Base-by-base conservation (phyloP, 768 basidiomycete genomes). In the Pisolithus microcarpus region DNA sequence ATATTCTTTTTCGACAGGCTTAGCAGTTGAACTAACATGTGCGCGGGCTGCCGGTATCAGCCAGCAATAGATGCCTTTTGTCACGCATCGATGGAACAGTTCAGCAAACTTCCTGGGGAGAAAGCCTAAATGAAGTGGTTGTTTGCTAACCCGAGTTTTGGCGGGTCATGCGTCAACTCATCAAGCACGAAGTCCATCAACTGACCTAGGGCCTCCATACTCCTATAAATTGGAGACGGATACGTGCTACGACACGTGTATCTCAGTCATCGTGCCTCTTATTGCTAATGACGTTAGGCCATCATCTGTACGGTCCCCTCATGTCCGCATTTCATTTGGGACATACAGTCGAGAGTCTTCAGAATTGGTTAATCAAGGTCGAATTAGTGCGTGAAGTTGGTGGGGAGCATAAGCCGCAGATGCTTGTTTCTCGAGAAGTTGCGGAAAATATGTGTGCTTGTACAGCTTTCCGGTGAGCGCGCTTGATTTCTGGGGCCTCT, bases 381-480 rank as follows among this genome's bases (percentile, higher is more conserved):
- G 84, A 81, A 7, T 65, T 95, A 16, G 66, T 64, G 46, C 65
- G 58, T 11, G 59, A 50, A 43, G 57, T 58, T 21, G 45, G 43
- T 24, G 57, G 52, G 8, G 24, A 3, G 40, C 50, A 13, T 47
- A 16, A 5, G 21, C 26, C 18, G 36, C 63, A 62, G 6, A 63
- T 63, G 58, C 34, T 80, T 28, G 53, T 93, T 13, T 59, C 66
- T 8, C 72, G 77, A 2, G 75, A 75, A 9, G 81, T 84, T 2
- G 72, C 77, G 8, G 84, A 88, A n/a, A 58, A 70, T 85, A 54
- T 67, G 94, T 9, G 73, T 80, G 16, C 74, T 95, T 53, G 91
- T 81, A 4, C 93, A 96, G 65, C 67, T 97, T 21, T 92, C 86
- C 56, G 92, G 91, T 90, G 28, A 49, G 42, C 76, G 67, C 26